Evolutionary conservation across 1,139 yeast species (phyloP).

Genomic region (Taiozyma sp.): DNA sequence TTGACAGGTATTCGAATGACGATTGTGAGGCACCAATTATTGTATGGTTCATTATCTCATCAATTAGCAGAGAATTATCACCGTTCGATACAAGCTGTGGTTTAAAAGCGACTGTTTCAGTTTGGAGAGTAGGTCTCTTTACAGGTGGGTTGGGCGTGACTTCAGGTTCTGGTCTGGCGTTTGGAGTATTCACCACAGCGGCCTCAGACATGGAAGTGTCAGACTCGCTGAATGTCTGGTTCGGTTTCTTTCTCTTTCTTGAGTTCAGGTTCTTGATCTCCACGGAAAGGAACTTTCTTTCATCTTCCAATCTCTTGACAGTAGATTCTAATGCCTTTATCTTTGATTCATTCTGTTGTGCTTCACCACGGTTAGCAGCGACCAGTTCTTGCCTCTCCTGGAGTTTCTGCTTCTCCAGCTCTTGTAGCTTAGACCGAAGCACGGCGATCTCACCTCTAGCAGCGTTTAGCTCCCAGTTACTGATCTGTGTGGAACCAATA

Average conservation of each 20-base stretch:
- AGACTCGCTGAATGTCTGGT: not conserved
- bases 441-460: conserved; percentile 81
- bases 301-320: conserved; percentile 60
- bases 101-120: conserved; percentile 1
- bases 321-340: conserved; percentile 37
- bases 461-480: conserved; percentile 30
- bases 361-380: conserved; percentile 20
- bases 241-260: conserved; percentile 16
- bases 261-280: conserved; percentile 31
- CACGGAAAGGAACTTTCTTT: conserved; percentile 55
- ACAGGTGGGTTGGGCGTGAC: not conserved
- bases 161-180: not conserved
- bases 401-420: conserved; percentile 33
- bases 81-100: conserved; percentile 2
- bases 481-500: not conserved
- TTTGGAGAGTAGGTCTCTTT: not conserved
- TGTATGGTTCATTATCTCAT: conserved; percentile 30
- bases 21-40: conserved; percentile 48
- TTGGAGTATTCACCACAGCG: not conserved
- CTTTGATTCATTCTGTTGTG: conserved; percentile 35
- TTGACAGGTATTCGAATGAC: conserved; percentile 45
- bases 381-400: conserved; percentile 11
- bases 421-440: conserved; percentile 57
- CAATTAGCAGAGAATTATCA: conserved; percentile 37
- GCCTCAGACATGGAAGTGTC: not conserved